Percentiles rank a stretch among this genome's conserved stretches.
These are phyloP conservation scores for Russula abietina DNA, from an alignment of 768 basidiomycete species.

Conservation along the genomic window DNA sequence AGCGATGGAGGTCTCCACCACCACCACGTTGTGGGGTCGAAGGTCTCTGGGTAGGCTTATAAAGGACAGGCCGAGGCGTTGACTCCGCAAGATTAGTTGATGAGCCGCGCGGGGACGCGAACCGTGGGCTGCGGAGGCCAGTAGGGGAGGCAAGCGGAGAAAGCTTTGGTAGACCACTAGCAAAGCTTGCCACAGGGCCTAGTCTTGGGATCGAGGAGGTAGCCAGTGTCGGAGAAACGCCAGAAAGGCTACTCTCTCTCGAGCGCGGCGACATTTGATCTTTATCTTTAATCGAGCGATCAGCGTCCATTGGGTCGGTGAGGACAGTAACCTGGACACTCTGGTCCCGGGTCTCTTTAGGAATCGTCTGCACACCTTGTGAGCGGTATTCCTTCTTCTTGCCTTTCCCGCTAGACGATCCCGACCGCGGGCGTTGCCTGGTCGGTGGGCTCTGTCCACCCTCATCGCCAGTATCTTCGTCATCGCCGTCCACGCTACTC, in stretches of 20 bases:
- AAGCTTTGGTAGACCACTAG: slow-evolving; percentile 26
- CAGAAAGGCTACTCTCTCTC: slow-evolving; percentile 13
- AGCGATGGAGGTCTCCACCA: slow-evolving; percentile 11
- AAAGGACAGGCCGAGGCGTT: slow-evolving; percentile 16
- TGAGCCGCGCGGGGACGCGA: slow-evolving; percentile 26
- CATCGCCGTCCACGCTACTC: slow-evolving; percentile 76
- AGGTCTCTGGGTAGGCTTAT: slow-evolving; percentile 12
- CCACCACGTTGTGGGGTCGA: slow-evolving; percentile 21
- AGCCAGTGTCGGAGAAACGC: neutral
- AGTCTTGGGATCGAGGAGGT: neutral
- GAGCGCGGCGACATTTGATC: slow-evolving; percentile 12
- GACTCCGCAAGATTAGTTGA: slow-evolving; percentile 23
- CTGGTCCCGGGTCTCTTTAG: slow-evolving; percentile 47
- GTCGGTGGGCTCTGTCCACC: slow-evolving; percentile 30
- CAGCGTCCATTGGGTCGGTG: slow-evolving; percentile 21
- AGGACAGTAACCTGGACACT: slow-evolving; percentile 50
- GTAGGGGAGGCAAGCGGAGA: slow-evolving; percentile 31
- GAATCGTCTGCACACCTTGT: slow-evolving; percentile 65
- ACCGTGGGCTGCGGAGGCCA: slow-evolving; percentile 26
- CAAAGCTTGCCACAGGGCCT: slow-evolving; percentile 5
- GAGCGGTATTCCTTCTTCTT: slow-evolving; percentile 54
- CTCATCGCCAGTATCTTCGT: slow-evolving; percentile 48
- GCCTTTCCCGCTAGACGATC: slow-evolving; percentile 33
- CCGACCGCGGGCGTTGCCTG: slow-evolving; percentile 28
- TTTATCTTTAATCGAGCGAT: slow-evolving; percentile 23